These are phyloP conservation scores for Aureobasidium lini DNA, from an alignment of 2,329 filamentous ascomycete genomes.

Conservation along the genomic window DNA sequence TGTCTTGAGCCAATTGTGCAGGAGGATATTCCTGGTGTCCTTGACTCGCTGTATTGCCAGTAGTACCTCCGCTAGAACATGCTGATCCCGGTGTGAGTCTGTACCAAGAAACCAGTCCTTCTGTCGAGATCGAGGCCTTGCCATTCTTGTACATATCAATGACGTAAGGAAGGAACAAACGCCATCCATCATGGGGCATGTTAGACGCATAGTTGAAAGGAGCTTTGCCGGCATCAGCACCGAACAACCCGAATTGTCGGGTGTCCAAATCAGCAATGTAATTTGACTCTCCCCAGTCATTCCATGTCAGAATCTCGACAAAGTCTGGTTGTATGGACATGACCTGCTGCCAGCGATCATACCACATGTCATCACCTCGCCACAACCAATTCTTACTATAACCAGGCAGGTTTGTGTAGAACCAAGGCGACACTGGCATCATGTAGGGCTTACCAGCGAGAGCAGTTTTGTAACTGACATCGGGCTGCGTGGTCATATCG, in stretches of 20 bases:
- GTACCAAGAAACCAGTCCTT: constrained; percentile 38
- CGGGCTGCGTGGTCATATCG: constrained; percentile 38
- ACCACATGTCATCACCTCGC: constrained; percentile 55
- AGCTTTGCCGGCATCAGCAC: constrained; percentile 25
- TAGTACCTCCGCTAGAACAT: constrained; percentile 34
- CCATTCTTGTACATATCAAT: constrained; percentile 46
- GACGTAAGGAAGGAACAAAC: constrained; percentile 42
- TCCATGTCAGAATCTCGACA: constrained; percentile 52
- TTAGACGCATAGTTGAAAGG: constrained; percentile 42
- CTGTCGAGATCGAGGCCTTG: constrained; percentile 18
- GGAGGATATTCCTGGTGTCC: constrained; percentile 18
- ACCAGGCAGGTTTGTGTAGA: constrained; percentile 49
- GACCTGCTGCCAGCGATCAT: constrained; percentile 50
- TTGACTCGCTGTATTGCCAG: constrained; percentile 27
- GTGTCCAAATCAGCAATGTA: constrained; percentile 36
- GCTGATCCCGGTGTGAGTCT: constrained; percentile 31
- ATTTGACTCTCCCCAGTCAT: constrained; percentile 54
- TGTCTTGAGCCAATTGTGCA: constrained; percentile 34
- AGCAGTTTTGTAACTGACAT: constrained; percentile 5
- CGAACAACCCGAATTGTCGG: neutral
- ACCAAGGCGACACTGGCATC: constrained; percentile 44
- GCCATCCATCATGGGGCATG: constrained; percentile 46
- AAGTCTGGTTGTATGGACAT: constrained; percentile 44
- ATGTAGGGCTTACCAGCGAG: constrained; percentile 43
- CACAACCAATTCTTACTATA: constrained; percentile 58